Percentiles rank a stretch among this genome's conserved stretches.
These are phyloP conservation scores for Podosphaera fusca DNA, from an alignment of 2,329 filamentous ascomycete genomes.

Conservation along the genomic window DNA sequence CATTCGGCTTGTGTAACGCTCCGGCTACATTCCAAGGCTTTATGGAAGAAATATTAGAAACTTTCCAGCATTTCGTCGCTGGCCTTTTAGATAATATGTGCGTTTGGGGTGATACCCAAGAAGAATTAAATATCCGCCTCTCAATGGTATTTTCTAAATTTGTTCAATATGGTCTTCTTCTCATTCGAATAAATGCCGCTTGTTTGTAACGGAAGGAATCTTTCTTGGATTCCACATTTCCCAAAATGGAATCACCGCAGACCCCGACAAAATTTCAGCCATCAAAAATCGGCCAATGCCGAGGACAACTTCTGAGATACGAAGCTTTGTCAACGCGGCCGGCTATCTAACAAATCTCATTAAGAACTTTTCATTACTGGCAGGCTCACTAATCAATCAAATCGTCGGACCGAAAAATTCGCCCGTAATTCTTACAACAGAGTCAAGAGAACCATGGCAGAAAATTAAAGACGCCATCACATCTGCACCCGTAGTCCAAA, in stretches of 20 bases:
- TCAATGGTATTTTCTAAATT: too few relatives aligned
- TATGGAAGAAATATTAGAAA: background rate
- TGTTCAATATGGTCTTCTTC: too few relatives aligned
- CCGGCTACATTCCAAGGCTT: background rate
- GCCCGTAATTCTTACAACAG: background rate
- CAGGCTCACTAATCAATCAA: background rate
- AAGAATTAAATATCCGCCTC: background rate
- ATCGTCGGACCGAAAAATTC: background rate
- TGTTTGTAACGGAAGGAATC: background rate
- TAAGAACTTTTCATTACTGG: background rate
- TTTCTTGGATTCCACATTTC: background rate
- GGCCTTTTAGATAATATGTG: background rate
- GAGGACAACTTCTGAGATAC: background rate
- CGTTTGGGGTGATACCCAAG: background rate
- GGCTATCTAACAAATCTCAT: background rate
- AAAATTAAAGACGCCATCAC: background rate
- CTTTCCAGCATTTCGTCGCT: background rate
- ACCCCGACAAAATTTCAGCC: background rate
- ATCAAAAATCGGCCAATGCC: background rate
- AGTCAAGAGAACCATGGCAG: background rate
- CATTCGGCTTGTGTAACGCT: background rate
- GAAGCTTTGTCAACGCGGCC: background rate
- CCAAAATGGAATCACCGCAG: background rate
- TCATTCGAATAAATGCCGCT: too few relatives aligned
- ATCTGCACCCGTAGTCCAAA: background rate